Evolutionary conservation across 106 monocot species (phyloP).

Genomic region (Apostasia shenzhenica): DNA sequence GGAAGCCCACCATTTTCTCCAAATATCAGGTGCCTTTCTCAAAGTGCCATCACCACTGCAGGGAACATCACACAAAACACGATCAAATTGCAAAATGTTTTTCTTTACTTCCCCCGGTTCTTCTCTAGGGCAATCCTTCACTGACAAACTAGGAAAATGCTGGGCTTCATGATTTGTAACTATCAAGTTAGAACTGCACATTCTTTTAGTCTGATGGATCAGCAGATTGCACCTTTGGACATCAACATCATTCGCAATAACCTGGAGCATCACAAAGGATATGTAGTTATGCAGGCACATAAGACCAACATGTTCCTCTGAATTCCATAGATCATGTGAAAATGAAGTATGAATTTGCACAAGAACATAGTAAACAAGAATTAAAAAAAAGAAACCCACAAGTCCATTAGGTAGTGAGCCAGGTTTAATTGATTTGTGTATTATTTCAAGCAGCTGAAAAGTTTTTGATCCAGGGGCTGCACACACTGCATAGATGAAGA

Average conservation of each 20-base stretch:
- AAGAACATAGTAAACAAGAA: not conserved
- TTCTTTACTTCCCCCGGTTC: constrained; percentile 17
- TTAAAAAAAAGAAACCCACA: constrained; percentile 32
- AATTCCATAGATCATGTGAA: not conserved
- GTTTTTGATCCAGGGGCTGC: constrained; percentile 99
- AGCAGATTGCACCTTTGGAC: constrained; percentile 99
- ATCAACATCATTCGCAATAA: constrained; percentile 98
- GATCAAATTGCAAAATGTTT: constrained; percentile 63
- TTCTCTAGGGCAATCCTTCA: constrained; percentile 17
- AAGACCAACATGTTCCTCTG: not conserved
- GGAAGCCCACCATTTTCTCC: constrained; percentile 84
- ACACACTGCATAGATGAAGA: constrained; percentile 70
- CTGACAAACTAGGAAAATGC: constrained; percentile 56
- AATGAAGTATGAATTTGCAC: not conserved
- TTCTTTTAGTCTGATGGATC: constrained; percentile 97
- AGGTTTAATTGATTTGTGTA: constrained; percentile 60
- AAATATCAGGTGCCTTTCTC: constrained; percentile 97
- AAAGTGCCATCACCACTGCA: constrained; percentile 98
- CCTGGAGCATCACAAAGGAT: constrained; percentile 32
- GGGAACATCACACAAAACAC: constrained; percentile 97
- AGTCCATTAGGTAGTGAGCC: constrained; percentile 81
- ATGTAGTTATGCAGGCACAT: not conserved
- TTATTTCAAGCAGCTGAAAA: constrained; percentile 97
- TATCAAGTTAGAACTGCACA: constrained; percentile 91
- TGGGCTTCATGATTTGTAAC: constrained; percentile 99